A percentile compares a stretch with the other conserved stretches of the same genome.
Evolutionary conservation across 1,284 basidiomycete genomes (phyloP).

Genomic region (Cystobasidium slooffiae): DNA sequence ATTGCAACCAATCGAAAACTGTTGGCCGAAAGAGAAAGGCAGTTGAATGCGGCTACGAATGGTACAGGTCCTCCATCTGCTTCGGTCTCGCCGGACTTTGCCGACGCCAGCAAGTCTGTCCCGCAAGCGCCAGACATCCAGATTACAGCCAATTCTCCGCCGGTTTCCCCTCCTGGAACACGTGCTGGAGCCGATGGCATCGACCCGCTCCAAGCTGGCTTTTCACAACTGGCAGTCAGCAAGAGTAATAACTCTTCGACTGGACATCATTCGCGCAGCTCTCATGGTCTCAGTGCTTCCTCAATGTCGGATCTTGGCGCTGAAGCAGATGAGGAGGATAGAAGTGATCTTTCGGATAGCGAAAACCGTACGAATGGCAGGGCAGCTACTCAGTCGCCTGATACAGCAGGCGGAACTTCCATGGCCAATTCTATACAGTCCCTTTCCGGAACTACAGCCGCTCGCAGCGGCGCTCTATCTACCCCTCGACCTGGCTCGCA

Average conservation of each 20-base stretch:
- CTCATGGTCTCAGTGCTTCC: background rate
- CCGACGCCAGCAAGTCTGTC: background rate
- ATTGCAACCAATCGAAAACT: constrained; percentile 52
- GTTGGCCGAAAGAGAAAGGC: constrained; percentile 48
- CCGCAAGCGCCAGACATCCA: constrained; percentile 11
- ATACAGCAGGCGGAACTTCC: background rate
- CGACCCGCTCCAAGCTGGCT: background rate
- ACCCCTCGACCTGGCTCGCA: no score
- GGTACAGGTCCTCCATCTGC: background rate
- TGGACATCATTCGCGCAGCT: constrained; percentile 4
- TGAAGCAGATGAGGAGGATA: constrained; percentile 53
- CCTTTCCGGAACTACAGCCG: background rate
- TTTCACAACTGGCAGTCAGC: constrained; percentile 11
- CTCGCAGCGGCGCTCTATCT: background rate
- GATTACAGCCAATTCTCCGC: constrained; percentile 21
- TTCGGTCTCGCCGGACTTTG: background rate
- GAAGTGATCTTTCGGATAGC: constrained; percentile 20
- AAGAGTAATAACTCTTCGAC: background rate
- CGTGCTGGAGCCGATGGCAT: background rate
- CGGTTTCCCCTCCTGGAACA: constrained; percentile 7
- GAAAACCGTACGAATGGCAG: background rate
- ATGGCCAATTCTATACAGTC: no score
- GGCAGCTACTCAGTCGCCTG: background rate
- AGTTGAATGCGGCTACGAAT: constrained; percentile 9
- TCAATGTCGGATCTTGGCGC: constrained; percentile 31